Evolutionary conservation across 176 grass and related monocot genomes (phyloP), one percentile per base, ranked within the genome.

Genomic region (Secale cereale): DNA sequence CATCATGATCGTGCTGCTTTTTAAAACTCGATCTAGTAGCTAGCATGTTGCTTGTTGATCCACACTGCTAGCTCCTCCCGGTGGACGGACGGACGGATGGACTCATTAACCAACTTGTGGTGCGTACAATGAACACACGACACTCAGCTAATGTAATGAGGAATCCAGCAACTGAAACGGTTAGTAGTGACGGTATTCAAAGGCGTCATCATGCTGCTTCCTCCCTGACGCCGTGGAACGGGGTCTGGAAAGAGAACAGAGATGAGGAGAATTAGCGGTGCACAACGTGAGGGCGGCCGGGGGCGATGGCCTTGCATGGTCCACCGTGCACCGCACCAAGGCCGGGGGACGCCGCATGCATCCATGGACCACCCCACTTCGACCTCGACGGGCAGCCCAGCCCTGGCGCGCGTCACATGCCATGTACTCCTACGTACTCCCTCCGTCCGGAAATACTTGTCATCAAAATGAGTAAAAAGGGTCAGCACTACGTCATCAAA

Each of bases 341-440:
- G n/a, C n/a, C n/a, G n/a, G n/a, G n/a, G 36, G 68, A 70, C 66
- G 48, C 45, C 45, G 14, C 45, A 48, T 48, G 45, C 45, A 48
- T 16, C 4, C 45, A 48, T 52, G 48, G 48, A 52, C 48, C 48
- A 8, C 23, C 6, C 40, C 70, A 52, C 41, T 52, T 10, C 7
- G 14, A 10, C 1, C 26, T 39, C 9, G 35, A 30, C 3, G 37
- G 23, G 12, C 13, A 16, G 8, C 23, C 78, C 65, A 64, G 82
- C 46, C 27, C 70, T 73, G 70, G 39, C 12, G 70, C 71, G 28
- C 83, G 22, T 32, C 87, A 79, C 75, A 43, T 84, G 66, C 23
- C 65, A 3, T 19, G 20, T 10, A 27, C n/a, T n/a, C n/a, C n/a
- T n/a, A n/a, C n/a, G n/a, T n/a, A n/a, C n/a, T n/a, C n/a, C n/a